phyloP scores from a whole-genome alignment of 2,329 filamentous ascomycete genomes.

The Microdochium trichocladiopsis region DNA sequence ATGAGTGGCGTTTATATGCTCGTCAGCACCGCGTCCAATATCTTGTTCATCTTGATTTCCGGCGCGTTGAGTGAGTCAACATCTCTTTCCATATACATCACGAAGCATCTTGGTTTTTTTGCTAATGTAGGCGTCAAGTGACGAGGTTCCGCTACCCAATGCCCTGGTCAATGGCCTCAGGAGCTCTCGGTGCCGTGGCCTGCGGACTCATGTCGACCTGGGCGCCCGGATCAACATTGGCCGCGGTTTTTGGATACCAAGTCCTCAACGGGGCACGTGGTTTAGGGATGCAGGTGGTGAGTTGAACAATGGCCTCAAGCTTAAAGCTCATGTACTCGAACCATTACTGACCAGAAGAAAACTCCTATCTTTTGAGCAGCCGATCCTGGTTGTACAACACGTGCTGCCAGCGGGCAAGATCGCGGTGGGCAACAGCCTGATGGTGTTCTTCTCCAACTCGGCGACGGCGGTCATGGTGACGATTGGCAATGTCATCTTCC shows the following conservation, averaged over 20 bases:
- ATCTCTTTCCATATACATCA: constrained; percentile 1
- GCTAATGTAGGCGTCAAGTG: constrained; percentile 7
- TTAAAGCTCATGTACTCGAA: background rate
- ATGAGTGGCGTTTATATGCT: constrained; percentile 24
- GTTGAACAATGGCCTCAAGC: background rate
- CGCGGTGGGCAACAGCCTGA: constrained; percentile 15
- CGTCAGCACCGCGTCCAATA: constrained; percentile 18
- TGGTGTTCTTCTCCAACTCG: constrained; percentile 20
- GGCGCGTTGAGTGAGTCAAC: constrained; percentile 13
- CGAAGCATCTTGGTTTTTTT: background rate
- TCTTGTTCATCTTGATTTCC: constrained; percentile 53
- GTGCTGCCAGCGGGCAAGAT: constrained; percentile 14
- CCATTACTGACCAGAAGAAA: too few species aligned
- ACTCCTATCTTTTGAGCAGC: too few species aligned
- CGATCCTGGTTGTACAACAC: constrained; percentile 18
- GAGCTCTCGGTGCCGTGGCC: constrained; percentile 11
- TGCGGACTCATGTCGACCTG: constrained; percentile 19
- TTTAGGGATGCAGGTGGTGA: constrained; percentile 15
- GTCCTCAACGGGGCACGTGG: constrained; percentile 18
- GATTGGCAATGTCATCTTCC: constrained; percentile 19
- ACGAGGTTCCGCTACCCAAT: constrained; percentile 18
- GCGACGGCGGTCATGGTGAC: constrained; percentile 16
- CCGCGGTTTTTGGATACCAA: constrained; percentile 19
- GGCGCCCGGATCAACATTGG: constrained; percentile 12
- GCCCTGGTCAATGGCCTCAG: constrained; percentile 15